A percentile compares a stretch with the other conserved stretches of the same genome.
These are phyloP conservation scores for Corylus avellana DNA, from an alignment of 306 rosid genomes.

Conservation along the genomic window DNA sequence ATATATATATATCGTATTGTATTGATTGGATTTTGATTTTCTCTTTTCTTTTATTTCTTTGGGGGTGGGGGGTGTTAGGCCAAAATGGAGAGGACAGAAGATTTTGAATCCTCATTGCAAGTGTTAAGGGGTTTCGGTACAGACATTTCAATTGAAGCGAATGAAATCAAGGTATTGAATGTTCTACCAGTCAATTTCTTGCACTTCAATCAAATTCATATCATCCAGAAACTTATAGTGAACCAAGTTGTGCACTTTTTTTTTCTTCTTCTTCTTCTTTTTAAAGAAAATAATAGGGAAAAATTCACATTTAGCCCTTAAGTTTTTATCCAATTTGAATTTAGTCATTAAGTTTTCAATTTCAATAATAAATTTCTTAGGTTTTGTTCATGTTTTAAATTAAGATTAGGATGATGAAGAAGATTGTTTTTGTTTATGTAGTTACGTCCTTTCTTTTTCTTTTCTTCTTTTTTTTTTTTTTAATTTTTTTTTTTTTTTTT, in stretches of 20 bases:
- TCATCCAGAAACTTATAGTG: not conserved
- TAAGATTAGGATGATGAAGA: no score
- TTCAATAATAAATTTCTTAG: no score
- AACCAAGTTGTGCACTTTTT: not conserved
- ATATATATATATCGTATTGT: not conserved
- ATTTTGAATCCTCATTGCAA: conserved; percentile 84
- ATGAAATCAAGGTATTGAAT: conserved; percentile 74
- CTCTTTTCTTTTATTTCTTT: conserved; percentile 2
- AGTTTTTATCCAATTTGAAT: no score
- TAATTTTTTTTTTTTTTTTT: no score
- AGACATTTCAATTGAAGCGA: conserved; percentile 78
- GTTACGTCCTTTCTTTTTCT: no score
- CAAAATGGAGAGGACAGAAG: conserved; percentile 84
- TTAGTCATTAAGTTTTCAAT: no score
- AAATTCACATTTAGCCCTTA: no score
- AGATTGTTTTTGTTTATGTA: no score
- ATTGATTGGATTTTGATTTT: conserved; percentile 9
- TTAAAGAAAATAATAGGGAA: no score
- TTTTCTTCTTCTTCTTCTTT: no score
- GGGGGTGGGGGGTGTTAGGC: conserved; percentile 46
- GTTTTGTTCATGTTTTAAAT: no score
- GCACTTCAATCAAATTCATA: conserved; percentile 4
- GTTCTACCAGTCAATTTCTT: not conserved
- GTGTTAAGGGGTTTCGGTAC: conserved; percentile 80
- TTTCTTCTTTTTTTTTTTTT: no score